These are phyloP conservation scores for Ascochyta viciae-villosae DNA, from an alignment of 2,329 filamentous ascomycete genomes.

Conservation along the genomic window DNA sequence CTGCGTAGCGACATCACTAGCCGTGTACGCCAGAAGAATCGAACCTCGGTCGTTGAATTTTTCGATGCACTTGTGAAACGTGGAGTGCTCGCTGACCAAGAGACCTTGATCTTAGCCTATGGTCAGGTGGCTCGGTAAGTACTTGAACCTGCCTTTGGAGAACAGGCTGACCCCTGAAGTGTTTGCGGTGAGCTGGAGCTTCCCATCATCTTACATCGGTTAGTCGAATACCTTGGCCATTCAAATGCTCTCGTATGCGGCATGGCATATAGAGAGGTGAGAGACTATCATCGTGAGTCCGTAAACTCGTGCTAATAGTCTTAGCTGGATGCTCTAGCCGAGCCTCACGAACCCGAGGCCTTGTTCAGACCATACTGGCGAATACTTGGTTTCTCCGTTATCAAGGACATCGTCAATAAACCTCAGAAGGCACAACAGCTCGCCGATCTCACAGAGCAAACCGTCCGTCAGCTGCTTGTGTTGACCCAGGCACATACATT, in stretches of 20 bases:
- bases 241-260: conserved; percentile 79
- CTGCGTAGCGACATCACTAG: conserved; percentile 59
- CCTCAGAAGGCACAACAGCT: conserved; percentile 84
- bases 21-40: conserved; percentile 66
- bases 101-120: conserved; percentile 86
- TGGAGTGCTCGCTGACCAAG: conserved; percentile 71
- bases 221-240: conserved; percentile 88
- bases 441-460: conserved; percentile 80
- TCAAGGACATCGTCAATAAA: conserved; percentile 79
- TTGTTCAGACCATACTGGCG: conserved; percentile 90
- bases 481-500: conserved; percentile 81
- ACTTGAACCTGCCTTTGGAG: not conserved
- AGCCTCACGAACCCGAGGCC: conserved; percentile 67
- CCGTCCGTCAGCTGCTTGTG: conserved; percentile 75
- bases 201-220: conserved; percentile 81
- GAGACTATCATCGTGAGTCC: not conserved
- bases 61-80: conserved; percentile 76
- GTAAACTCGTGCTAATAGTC: conserved; percentile 4
- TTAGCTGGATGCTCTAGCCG: conserved; percentile 74
- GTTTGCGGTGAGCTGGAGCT: conserved; percentile 81
- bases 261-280: conserved; percentile 81
- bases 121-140: conserved; percentile 77
- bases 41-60: conserved; percentile 72
- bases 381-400: conserved; percentile 79
- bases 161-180: conserved; percentile 47